Percentiles rank a stretch among this genome's conserved stretches.
Conservation (phyloP, 2,329 filamentous ascomycete species). For the Fusarium sp. region DNA sequence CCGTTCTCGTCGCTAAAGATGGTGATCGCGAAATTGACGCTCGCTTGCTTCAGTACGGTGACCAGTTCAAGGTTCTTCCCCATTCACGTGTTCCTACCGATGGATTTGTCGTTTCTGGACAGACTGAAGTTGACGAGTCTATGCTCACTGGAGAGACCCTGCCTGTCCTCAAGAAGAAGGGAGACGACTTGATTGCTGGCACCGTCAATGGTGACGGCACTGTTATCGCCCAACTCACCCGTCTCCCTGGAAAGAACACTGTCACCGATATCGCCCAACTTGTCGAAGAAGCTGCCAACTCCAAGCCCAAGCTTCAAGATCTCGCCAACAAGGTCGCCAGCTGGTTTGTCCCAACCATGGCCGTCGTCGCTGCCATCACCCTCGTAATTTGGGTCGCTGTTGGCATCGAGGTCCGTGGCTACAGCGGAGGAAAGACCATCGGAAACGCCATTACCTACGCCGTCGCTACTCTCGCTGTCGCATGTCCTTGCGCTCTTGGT, state of each 20-base stretch:
- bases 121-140: constrained; percentile 68
- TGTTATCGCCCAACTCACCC: constrained; percentile 54
- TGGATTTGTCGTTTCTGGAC: constrained; percentile 61
- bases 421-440: not conserved
- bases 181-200: constrained; percentile 62
- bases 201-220: constrained; percentile 63
- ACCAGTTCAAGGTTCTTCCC: constrained; percentile 60
- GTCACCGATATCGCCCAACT: constrained; percentile 65
- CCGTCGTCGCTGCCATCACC: constrained; percentile 56
- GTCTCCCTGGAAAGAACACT: constrained; percentile 64
- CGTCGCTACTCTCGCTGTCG: not conserved
- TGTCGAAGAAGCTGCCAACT: constrained; percentile 67
- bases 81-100: constrained; percentile 62
- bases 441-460: not conserved
- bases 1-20: not conserved
- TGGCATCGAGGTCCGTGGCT: not conserved
- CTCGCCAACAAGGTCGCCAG: constrained; percentile 65
- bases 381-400: constrained; percentile 48
- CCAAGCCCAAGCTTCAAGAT: constrained; percentile 65
- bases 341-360: constrained; percentile 66
- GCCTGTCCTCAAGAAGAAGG: not conserved
- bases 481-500: not conserved
- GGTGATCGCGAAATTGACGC: constrained; percentile 57
- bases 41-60: constrained; percentile 65
- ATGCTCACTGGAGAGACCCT: constrained; percentile 65